phyloP scores from a whole-genome alignment of 345 rosid species.

The Euphorbia pulcherrima region DNA sequence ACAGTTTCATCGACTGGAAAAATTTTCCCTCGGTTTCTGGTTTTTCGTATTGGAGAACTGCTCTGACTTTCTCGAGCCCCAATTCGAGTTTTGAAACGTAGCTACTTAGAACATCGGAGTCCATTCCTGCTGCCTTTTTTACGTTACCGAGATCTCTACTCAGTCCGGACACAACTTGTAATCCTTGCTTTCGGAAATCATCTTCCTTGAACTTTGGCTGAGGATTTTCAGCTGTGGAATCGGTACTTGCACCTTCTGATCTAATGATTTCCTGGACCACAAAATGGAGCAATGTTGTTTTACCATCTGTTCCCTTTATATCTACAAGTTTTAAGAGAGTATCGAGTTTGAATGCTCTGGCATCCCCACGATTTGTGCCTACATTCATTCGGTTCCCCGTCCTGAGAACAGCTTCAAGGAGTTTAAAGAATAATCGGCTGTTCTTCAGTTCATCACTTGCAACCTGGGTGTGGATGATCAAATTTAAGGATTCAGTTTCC shows the following conservation, averaged over 20 bases:
- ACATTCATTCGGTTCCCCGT: slow-evolving; percentile 95
- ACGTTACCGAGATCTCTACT: slow-evolving; percentile 80
- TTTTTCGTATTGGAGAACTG: slow-evolving; percentile 66
- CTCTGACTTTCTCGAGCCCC: slow-evolving; percentile 74
- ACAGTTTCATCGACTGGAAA: slow-evolving; percentile 62
- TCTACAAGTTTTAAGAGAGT: slow-evolving; percentile 94
- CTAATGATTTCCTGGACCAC: slow-evolving; percentile 96
- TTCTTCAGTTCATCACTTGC: slow-evolving; percentile 90
- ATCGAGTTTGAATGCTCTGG: slow-evolving; percentile 95
- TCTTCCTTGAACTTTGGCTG: slow-evolving; percentile 45
- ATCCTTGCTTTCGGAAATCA: slow-evolving; percentile 76
- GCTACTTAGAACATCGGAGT: slow-evolving; percentile 83
- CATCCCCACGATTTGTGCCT: slow-evolving; percentile 96
- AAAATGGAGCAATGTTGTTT: slow-evolving; percentile 93
- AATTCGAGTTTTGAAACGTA: slow-evolving; percentile 75
- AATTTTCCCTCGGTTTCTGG: slow-evolving; percentile 61
- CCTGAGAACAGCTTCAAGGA: slow-evolving; percentile 91
- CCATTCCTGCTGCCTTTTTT: slow-evolving; percentile 92
- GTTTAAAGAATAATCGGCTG: slow-evolving; percentile 87
- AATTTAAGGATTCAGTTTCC: slow-evolving; percentile 6
- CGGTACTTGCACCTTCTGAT: slow-evolving; percentile 53
- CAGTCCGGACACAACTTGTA: slow-evolving; percentile 84
- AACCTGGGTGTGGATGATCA: slow-evolving; percentile 41
- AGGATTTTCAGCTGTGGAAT: slow-evolving; percentile 35
- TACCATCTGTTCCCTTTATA: slow-evolving; percentile 91